Evolutionary conservation across 2,329 filamentous ascomycete species (phyloP), one percentile per base, ranked within the genome.

Genomic region (Cladophialophora immunda): DNA sequence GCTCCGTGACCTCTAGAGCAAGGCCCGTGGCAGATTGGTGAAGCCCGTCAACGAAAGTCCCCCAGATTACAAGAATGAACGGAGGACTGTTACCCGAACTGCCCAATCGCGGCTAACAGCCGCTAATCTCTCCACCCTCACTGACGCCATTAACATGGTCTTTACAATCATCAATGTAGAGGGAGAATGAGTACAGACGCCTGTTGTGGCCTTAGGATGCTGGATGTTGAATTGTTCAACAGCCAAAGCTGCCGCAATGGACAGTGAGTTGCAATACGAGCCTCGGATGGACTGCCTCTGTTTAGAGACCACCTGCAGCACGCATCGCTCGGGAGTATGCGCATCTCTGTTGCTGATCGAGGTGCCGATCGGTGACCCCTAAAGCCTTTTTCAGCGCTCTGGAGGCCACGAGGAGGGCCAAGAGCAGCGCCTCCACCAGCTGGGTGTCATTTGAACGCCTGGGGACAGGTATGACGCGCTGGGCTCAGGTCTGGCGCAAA

Each of bases 321-420:
- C 25, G 38, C 41, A 52, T 19, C 41, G 4, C 58, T 22, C 58
- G 58, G 58, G 41, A 50, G 13, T 50, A 50, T 30, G 58, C 58
- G 58, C 38, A 32, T 19, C 32, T n/a, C 19, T 11, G 45, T 25
- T 62, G 55, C 41, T 53, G 62, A 64, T 64, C 38, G 38, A 11
- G 19, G 22, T 59, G 36, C 30, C 41, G 54, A 30, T 58, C 54
- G 54, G 62, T 17, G 34, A 41, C n/a, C 19, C 32, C 45, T 50
- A 19, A n/a, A 52, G 53, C 29, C 61, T 58, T 57, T 52, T 25
- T 19, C 15, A 27, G n/a, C 19, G 34, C 34, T 45, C 45, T 34
- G 54, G 22, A 58, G 30, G 29, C 61, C 61, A 64, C 61, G 62
- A 58, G 62, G 62, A 62, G 27, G 19, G 30, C 50, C 59, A 53